Base-by-base conservation (phyloP, 2,329 filamentous ascomycete species). In the Chaetomium sp. region DNA sequence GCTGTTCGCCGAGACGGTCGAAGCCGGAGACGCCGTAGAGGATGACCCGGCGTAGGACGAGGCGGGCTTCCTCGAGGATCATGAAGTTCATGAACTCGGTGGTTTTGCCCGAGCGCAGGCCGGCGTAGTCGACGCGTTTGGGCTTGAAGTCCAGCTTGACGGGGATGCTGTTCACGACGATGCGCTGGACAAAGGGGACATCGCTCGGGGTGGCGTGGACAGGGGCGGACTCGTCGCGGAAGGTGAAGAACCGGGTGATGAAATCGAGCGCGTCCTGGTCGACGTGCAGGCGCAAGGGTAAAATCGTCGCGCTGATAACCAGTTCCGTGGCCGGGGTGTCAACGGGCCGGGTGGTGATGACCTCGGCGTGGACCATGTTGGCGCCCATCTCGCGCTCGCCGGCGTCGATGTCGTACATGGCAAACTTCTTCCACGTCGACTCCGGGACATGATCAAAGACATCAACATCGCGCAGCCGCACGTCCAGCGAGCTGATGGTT, bases 11-110 rank as follows among this genome's bases (percentile, higher is more conserved):
- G 2, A 99, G 79, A 49, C 88, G 85, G 63, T 97, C 91, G 64
- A 97, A 96, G 0, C 94, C 94, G 6, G 85, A 85, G 1, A 96
- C 82, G 34, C 95, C 94, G 63, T 97, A 96, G 38, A 97, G 84
- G 63, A 99, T 97, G 33, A 89, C 88, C 68, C 92, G 91, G 10
- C 88, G 83, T 52, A 99, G 79, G 6, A 87, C 82, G 79, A 99
- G 88, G 58, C 92, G 85, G 2, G 94, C 85, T 61, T 89, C 86
- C 63, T 99, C 94, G 1, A 99, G 81, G 11, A 92, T 88, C 61
- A 99, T 81, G 68, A 99, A 96, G 70, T 99, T 99, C 91, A 97
- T 97, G 66, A 99, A 95, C 69, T 99, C 94, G 0, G 90, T 95
- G 0, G 94, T 97, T 62, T 89, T 90, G 1, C 94, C 94, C 1